Evolutionary conservation across 148 eudicot genomes (phyloP), one percentile per base, ranked within the genome.

Genomic region (Oxyria digyna): DNA sequence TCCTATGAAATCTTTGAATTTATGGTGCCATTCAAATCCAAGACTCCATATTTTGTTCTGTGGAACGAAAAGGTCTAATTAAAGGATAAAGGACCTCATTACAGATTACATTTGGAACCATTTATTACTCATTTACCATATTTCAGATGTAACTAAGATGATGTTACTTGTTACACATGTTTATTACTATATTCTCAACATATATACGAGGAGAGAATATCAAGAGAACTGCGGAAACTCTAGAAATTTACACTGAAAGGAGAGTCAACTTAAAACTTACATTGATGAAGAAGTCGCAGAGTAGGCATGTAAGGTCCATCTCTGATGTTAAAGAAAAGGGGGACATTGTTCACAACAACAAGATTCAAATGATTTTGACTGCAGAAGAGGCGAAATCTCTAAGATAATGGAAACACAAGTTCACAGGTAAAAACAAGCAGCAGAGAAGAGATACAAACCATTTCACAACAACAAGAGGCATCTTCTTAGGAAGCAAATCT

Each of bases 231-330:
- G n/a, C n/a, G n/a, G n/a, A n/a, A n/a, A n/a, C n/a, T n/a, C n/a
- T n/a, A n/a, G n/a, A n/a, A n/a, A n/a, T n/a, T n/a, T n/a, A n/a
- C n/a, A n/a, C n/a, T 35, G 38, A 35, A 35, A 35, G 38, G 6
- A 35, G 38, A 35, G 6, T 2, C 6, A 35, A 32, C 14, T 31
- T 14, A 48, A 27, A 64, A 74, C 81, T 87, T 81, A 90, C 99
- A 94, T 73, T 90, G 92, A 81, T 94, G 99, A 75, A 94, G 97
- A 69, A 94, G 96, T 24, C 99, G 85, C 42, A 94, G 78, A 7
- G 99, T 94, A 67, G 99, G 99, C 99, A 94, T 94, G 72, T 94
- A 94, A 50, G 99, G 99, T 73, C 99, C 99, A 81, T 94, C 99
- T 41, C 99, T 91, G 71, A 94, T 75, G 67, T 94, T 90, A 80